Base-by-base conservation (phyloP, 2,329 filamentous ascomycete genomes). In the Nigrospora osmanthi region DNA sequence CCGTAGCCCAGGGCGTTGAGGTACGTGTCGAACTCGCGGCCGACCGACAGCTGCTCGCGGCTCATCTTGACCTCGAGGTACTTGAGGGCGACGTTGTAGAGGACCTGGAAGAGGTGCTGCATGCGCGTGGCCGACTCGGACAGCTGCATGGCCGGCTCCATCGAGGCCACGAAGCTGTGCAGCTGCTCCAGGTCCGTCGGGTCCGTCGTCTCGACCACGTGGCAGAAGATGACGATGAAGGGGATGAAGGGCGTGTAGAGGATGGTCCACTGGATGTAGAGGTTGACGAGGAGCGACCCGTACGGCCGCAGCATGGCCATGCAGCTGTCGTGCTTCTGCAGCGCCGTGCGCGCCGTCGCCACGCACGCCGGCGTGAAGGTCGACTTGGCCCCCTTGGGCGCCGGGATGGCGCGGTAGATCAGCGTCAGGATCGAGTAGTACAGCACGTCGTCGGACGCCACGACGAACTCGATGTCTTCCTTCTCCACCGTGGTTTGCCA, bases 1-100 rank as follows among this genome's bases (percentile, higher is more conserved):
- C 80, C 77, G 47, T 85, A 70, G 0, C 81, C 81, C 14, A 85
- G 68, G 17, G 81, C 80, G 52, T 70, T 77, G 1, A 85, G 67
- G 53, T 84, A 85, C 46, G 77, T 75, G 51, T 85, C 79, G 48
- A 85, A 82, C 52, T 81, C 76, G 46, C 77, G 70, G 1, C 74
- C 75, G 3, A 79, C 73, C 6, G 71, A 69, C 3, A 63, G 64
- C 55, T 64, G 63, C 37, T 71, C 63, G 48, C 72, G 66, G 33
- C 69, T 63, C 41, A 66, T 63, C 40, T 76, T 70, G 37, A 45
- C 31, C 53, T 83, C 75, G 6, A 83, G 67, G 51, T 85, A 85
- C 4, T 83, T 62, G 38, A 68, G 68, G 7, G 81, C 79, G 6
- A 85, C 77, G 44, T 76, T 76, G 48, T 72, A 71, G 57, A 85